Percentiles rank a stretch among this genome's conserved stretches.
These are phyloP conservation scores for Rhodotorula sp. DNA, from an alignment of 1,284 basidiomycete species.

Conservation along the genomic window DNA sequence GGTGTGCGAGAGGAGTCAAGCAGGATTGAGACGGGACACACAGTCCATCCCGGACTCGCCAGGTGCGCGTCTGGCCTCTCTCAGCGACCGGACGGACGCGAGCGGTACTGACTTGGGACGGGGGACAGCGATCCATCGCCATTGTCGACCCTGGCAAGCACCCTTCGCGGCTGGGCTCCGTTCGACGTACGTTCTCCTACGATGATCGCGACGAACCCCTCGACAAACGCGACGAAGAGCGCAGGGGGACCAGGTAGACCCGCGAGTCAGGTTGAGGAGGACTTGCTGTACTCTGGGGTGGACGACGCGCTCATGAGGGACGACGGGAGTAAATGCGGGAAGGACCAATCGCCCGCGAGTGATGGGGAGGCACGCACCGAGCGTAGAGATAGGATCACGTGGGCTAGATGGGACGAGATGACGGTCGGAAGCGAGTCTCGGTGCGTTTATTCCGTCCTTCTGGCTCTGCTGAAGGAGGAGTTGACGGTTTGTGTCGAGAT, in stretches of 20 bases:
- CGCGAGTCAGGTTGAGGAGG: neutral
- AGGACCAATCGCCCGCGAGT: neutral
- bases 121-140: slow-evolving; percentile 10
- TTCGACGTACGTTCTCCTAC: neutral
- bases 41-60: slow-evolving; percentile 4
- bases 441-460: neutral
- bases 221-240: neutral
- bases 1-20: too few relatives aligned
- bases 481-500: neutral
- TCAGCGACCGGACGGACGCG: too few relatives aligned
- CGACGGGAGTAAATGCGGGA: neutral
- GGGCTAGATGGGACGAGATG: slow-evolving; percentile 18
- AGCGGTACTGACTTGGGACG: too few relatives aligned
- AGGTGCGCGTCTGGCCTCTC: neutral
- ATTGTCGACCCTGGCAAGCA: slow-evolving; percentile 7
- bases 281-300: neutral
- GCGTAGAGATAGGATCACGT: slow-evolving; percentile 2
- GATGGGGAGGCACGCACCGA: neutral
- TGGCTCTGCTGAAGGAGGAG: too few relatives aligned
- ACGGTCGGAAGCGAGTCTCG: neutral
- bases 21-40: neutral
- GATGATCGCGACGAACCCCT: neutral
- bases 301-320: neutral
- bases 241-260: neutral
- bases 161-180: slow-evolving; percentile 15